Evolutionary conservation across 2,329 filamentous ascomycete species (phyloP).

Genomic region (Alternaria sp.): DNA sequence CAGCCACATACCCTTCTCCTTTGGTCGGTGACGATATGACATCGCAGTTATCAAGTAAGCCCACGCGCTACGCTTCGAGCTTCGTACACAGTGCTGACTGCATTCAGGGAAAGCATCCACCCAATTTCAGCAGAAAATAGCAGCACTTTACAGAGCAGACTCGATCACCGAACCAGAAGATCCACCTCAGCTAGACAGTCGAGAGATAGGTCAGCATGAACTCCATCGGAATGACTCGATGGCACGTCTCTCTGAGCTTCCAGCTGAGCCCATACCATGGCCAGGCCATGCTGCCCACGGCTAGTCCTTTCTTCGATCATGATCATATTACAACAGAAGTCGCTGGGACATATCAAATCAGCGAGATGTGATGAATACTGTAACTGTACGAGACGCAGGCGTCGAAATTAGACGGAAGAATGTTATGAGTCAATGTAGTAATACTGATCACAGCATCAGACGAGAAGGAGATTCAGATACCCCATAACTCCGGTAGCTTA

Average conservation of each 20-base stretch:
- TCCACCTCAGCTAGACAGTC: constrained; percentile 11
- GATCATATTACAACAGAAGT: neutral
- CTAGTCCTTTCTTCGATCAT: neutral
- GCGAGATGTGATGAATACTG: neutral
- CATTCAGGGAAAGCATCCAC: neutral
- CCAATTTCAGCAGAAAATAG: neutral
- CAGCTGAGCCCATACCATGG: constrained; percentile 11
- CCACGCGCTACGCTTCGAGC: neutral
- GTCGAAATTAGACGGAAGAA: neutral
- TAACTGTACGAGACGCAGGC: neutral
- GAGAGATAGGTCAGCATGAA: constrained; percentile 3
- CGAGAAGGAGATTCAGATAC: neutral
- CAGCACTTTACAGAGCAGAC: neutral
- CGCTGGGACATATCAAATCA: neutral
- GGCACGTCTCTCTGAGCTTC: constrained; percentile 9
- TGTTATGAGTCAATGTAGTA: neutral
- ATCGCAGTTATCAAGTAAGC: constrained; percentile 11
- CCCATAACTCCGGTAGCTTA: neutral
- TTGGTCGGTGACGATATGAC: constrained; percentile 35
- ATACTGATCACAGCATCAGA: neutral
- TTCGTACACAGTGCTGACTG: neutral
- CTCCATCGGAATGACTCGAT: neutral
- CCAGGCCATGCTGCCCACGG: neutral
- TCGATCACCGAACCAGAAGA: constrained; percentile 15
- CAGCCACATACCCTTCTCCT: constrained; percentile 31